These are phyloP conservation scores for Rhizomucor miehei DNA, from an alignment of 371 early-diverging fungal species.

Conservation along the genomic window DNA sequence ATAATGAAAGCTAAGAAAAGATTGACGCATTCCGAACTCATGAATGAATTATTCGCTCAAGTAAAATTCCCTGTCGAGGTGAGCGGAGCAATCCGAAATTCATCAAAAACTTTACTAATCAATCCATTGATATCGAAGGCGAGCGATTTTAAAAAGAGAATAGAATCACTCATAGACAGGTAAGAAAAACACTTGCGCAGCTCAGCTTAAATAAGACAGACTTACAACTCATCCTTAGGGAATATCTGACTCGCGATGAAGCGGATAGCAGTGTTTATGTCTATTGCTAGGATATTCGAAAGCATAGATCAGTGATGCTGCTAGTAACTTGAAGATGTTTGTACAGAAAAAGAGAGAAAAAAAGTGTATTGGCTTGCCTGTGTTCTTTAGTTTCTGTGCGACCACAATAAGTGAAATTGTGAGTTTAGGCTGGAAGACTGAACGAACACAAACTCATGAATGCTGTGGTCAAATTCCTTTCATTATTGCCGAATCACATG, in stretches of 20 bases:
- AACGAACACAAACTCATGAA: too few species aligned
- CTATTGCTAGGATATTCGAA: too few species aligned
- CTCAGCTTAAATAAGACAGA: background rate
- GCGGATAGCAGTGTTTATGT: conserved; percentile 44
- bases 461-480: too few species aligned
- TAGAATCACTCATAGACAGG: conserved; percentile 85
- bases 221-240: conserved; percentile 42
- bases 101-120: background rate
- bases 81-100: conserved; percentile 9
- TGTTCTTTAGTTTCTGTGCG: too few species aligned
- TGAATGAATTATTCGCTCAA: conserved; percentile 70
- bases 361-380: too few species aligned
- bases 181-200: conserved; percentile 3
- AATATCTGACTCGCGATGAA: conserved; percentile 83
- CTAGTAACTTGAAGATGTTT: too few species aligned
- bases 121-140: conserved; percentile 38
- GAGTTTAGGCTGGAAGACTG: too few species aligned
- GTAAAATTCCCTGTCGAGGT: conserved; percentile 81
- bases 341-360: too few species aligned
- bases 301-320: too few species aligned
- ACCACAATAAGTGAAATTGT: too few species aligned
- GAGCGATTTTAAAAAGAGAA: conserved; percentile 79
- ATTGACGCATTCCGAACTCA: conserved; percentile 63
- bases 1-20: conserved; percentile 88
- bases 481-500: too few species aligned